Conservation (phyloP, 768 basidiomycete species). For the Suillus luteus region DNA sequence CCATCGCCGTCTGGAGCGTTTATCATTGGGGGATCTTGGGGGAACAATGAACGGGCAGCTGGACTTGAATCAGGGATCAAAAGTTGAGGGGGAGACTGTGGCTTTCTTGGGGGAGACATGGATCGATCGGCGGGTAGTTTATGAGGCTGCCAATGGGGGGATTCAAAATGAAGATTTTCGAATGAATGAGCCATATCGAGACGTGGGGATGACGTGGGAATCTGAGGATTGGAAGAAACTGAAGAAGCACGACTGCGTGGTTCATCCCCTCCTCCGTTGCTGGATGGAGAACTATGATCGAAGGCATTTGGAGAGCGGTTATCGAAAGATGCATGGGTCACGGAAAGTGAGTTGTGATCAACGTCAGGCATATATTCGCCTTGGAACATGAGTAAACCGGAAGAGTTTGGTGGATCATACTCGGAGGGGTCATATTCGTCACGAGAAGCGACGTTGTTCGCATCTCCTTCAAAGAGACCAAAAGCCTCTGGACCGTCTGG, state of each 20-base stretch:
- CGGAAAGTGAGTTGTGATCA: constrained; percentile 38
- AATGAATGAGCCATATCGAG: constrained; percentile 58
- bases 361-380: constrained; percentile 42
- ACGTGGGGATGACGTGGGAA: constrained; percentile 53
- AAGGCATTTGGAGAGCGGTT: constrained; percentile 46
- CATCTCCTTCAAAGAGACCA: constrained; percentile 51
- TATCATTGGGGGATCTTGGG: constrained; percentile 53
- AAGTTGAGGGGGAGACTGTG: constrained; percentile 64
- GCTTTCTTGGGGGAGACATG: constrained; percentile 47
- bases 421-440: constrained; percentile 74
- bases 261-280: constrained; percentile 54
- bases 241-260: constrained; percentile 66
- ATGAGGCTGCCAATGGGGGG: constrained; percentile 57
- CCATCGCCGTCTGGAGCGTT: constrained; percentile 64
- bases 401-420: constrained; percentile 59
- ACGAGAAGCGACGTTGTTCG: constrained; percentile 34
- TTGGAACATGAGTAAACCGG: constrained; percentile 62
- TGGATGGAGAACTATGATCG: constrained; percentile 67
- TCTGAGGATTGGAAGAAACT: constrained; percentile 56
- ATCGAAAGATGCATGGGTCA: constrained; percentile 38
- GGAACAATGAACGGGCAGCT: constrained; percentile 33
- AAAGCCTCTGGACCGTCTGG: constrained; percentile 50
- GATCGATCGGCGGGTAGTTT: constrained; percentile 46
- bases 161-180: constrained; percentile 64
- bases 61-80: constrained; percentile 59